Percentiles rank a stretch among this genome's conserved stretches.
phyloP scores from a whole-genome alignment of 2,329 filamentous ascomycete species.

The Colletotrichum musae region DNA sequence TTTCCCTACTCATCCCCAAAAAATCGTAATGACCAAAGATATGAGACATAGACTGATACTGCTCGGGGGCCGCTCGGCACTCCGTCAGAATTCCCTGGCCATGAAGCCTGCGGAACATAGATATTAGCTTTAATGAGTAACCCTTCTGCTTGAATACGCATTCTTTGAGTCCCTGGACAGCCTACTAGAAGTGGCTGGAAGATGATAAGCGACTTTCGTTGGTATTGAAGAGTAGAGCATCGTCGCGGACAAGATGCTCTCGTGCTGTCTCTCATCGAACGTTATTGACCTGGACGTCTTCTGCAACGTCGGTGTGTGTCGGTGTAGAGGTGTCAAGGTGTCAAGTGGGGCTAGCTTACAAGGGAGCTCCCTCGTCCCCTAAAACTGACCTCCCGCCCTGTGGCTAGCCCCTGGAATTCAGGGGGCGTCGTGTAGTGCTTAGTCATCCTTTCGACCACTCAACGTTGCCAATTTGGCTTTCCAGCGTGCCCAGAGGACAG shows the following conservation, averaged over 20 bases:
- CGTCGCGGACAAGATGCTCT: too few relatives aligned
- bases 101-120: slow-evolving; percentile 8
- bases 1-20: neutral
- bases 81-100: neutral
- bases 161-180: too few relatives aligned
- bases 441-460: slow-evolving; percentile 29
- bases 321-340: neutral
- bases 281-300: too few relatives aligned
- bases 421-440: slow-evolving; percentile 25
- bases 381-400: slow-evolving; percentile 4
- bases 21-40: slow-evolving; percentile 39
- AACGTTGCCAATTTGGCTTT: slow-evolving; percentile 32
- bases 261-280: too few relatives aligned
- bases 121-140: slow-evolving; percentile 36
- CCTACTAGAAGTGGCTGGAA: too few relatives aligned
- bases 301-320: neutral
- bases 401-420: slow-evolving; percentile 32
- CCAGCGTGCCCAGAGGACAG: slow-evolving; percentile 35
- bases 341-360: neutral
- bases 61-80: slow-evolving; percentile 9
- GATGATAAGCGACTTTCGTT: too few relatives aligned
- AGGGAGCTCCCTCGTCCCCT: neutral
- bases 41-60: slow-evolving; percentile 40
- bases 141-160: neutral
- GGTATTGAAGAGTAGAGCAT: too few relatives aligned